Conservation (phyloP, 371 early-diverging fungal species). For the Nosema muscidifuracis region DNA sequence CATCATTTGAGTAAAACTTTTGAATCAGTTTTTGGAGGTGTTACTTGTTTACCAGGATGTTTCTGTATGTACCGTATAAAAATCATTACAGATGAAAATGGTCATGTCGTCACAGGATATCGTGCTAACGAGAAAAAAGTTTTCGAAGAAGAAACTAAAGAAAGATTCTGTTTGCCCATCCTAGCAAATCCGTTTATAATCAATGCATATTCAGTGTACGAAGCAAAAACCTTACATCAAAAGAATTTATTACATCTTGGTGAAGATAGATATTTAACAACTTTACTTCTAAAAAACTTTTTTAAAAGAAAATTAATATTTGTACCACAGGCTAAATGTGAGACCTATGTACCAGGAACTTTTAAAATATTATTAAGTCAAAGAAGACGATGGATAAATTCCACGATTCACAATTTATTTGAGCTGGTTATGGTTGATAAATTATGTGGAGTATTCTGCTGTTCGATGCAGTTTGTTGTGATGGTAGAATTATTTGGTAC, state of each 20-base stretch:
- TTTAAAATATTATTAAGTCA: slow-evolving; percentile 86
- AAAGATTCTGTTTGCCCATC: slow-evolving; percentile 67
- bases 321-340: slow-evolving; percentile 81
- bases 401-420: slow-evolving; percentile 83
- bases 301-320: slow-evolving; percentile 84
- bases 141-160: slow-evolving; percentile 2
- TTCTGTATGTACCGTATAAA: slow-evolving; percentile 84
- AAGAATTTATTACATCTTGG: slow-evolving; percentile 93
- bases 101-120: slow-evolving; percentile 25
- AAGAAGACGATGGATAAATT: slow-evolving; percentile 94
- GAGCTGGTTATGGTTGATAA: slow-evolving; percentile 79
- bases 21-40: slow-evolving; percentile 93
- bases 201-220: slow-evolving; percentile 77
- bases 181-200: slow-evolving; percentile 79
- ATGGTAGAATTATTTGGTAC: slow-evolving; percentile 87
- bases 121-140: neutral
- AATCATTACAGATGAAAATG: slow-evolving; percentile 64
- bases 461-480: slow-evolving; percentile 89
- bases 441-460: slow-evolving; percentile 88
- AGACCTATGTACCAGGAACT: slow-evolving; percentile 85
- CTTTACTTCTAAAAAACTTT: slow-evolving; percentile 86
- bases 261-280: slow-evolving; percentile 87
- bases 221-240: slow-evolving; percentile 87
- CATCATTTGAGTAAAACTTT: slow-evolving; percentile 93
- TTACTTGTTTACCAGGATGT: slow-evolving; percentile 85